A percentile compares a stretch with the other conserved stretches of the same genome.
phyloP scores from a whole-genome alignment of 2,329 filamentous ascomycete genomes.

The Penicillium carneum region DNA sequence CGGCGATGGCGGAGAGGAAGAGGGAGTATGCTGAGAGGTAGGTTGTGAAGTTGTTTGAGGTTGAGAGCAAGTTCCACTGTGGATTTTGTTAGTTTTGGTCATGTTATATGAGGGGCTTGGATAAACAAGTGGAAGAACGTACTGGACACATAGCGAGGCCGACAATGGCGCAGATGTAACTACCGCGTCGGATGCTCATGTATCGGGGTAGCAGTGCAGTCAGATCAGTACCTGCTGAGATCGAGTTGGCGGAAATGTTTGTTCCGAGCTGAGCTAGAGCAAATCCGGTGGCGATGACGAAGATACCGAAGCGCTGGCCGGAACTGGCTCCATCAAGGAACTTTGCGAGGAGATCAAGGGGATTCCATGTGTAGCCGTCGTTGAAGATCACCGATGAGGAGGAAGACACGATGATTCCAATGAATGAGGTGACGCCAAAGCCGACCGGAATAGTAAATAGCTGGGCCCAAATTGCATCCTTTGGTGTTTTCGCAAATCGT shows the following conservation, averaged over 20 bases:
- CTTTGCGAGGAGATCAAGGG: constrained; percentile 68
- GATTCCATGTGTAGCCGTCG: constrained; percentile 73
- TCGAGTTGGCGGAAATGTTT: constrained; percentile 85
- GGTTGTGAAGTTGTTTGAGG: constrained; percentile 83
- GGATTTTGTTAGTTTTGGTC: constrained; percentile 24
- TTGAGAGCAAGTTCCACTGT: constrained; percentile 71
- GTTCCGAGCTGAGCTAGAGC: constrained; percentile 82
- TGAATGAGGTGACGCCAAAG: constrained; percentile 82
- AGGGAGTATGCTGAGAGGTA: constrained; percentile 92
- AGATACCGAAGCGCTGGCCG: constrained; percentile 75
- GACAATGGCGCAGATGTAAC: constrained; percentile 81
- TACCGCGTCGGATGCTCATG: constrained; percentile 83
- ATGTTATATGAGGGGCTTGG: neutral
- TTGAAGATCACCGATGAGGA: constrained; percentile 70
- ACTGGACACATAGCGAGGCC: constrained; percentile 85
- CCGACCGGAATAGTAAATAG: constrained; percentile 74
- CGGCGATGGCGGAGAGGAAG: constrained; percentile 90
- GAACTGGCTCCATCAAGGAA: constrained; percentile 75
- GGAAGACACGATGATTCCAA: constrained; percentile 80
- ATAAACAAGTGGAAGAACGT: constrained; percentile 23
- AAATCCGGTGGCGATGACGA: constrained; percentile 74
- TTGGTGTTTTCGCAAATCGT: constrained; percentile 79
- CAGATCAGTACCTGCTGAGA: constrained; percentile 83
- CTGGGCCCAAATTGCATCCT: constrained; percentile 81
- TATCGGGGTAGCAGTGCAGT: constrained; percentile 80